Percentiles rank a stretch among this genome's conserved stretches.
Conservation (phyloP, 371 early-diverging fungal genomes). For the Syncephalastrum contaminatum region DNA sequence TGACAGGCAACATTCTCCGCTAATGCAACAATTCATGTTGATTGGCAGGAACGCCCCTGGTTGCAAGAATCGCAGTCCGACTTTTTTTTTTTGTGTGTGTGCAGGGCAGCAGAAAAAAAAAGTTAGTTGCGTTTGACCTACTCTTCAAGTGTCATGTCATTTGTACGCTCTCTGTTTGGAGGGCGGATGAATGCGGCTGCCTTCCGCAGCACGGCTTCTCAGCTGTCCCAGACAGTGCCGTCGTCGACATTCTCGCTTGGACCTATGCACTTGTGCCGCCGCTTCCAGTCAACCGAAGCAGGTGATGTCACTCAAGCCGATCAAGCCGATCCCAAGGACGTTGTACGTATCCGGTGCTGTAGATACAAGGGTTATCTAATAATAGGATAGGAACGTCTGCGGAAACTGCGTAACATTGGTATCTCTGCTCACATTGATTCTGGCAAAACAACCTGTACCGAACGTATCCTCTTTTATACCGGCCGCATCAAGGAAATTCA, state of each 20-base stretch:
- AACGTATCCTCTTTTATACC: slow-evolving; percentile 95
- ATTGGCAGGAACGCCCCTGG: no score
- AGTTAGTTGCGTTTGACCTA: background rate
- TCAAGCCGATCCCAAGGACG: slow-evolving; percentile 33
- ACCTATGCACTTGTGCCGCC: slow-evolving; percentile 31
- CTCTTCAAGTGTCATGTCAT: slow-evolving; percentile 33
- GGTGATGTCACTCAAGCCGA: slow-evolving; percentile 6
- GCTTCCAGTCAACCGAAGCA: slow-evolving; percentile 36
- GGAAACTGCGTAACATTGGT: slow-evolving; percentile 90
- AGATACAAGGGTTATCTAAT: background rate
- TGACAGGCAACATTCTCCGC: no score
- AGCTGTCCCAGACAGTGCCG: slow-evolving; percentile 25
- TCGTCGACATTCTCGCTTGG: slow-evolving; percentile 29
- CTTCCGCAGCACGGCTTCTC: slow-evolving; percentile 26
- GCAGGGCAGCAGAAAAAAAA: background rate
- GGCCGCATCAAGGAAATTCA: slow-evolving; percentile 96
- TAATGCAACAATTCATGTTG: no score
- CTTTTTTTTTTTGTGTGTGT: slow-evolving; percentile 4
- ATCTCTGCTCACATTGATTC: slow-evolving; percentile 99
- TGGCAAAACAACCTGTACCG: slow-evolving; percentile 97
- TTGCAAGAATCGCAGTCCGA: background rate
- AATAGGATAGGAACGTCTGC: slow-evolving; percentile 45
- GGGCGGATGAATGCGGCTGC: slow-evolving; percentile 26
- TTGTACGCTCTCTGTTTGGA: slow-evolving; percentile 48
- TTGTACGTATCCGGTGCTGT: slow-evolving; percentile 41